phyloP scores from a whole-genome alignment of 495 filamentous ascomycete genomes.

The Xylaria sp. region DNA sequence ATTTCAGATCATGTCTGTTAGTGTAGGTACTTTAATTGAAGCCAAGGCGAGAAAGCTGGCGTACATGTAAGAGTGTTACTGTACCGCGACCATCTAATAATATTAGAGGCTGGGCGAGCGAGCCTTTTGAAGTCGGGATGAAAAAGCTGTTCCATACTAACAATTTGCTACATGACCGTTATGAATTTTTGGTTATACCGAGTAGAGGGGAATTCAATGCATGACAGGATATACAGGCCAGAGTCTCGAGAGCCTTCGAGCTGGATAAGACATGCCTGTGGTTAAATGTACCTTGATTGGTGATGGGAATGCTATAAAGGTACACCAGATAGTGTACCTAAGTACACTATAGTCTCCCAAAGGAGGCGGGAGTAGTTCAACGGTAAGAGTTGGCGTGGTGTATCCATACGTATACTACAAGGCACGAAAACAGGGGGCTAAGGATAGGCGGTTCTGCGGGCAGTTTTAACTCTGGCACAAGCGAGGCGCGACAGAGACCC shows the following conservation, averaged over 20 bases:
- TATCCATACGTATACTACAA: no score
- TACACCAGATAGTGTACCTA: no score
- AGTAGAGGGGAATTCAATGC: no score
- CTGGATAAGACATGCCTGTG: no score
- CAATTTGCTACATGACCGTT: not conserved
- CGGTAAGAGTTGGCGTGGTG: not conserved
- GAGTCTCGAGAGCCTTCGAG: no score
- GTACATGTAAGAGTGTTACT: not conserved
- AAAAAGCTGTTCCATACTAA: not conserved
- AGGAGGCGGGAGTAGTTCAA: not conserved
- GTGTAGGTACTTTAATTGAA: not conserved
- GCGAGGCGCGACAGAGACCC: not conserved
- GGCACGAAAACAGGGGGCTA: not conserved
- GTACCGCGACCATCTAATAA: not conserved
- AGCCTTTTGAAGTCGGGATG: not conserved
- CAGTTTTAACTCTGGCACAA: not conserved
- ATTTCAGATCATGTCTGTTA: not conserved
- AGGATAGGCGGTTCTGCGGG: constrained; percentile 4
- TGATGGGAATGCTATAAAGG: no score
- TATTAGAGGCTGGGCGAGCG: not conserved
- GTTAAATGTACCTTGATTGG: no score
- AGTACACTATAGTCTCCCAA: no score
- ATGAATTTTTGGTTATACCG: not conserved
- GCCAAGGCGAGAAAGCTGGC: not conserved
- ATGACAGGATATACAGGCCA: no score